phyloP scores from a whole-genome alignment of 1,284 basidiomycete species.

The Puccinia horiana region DNA sequence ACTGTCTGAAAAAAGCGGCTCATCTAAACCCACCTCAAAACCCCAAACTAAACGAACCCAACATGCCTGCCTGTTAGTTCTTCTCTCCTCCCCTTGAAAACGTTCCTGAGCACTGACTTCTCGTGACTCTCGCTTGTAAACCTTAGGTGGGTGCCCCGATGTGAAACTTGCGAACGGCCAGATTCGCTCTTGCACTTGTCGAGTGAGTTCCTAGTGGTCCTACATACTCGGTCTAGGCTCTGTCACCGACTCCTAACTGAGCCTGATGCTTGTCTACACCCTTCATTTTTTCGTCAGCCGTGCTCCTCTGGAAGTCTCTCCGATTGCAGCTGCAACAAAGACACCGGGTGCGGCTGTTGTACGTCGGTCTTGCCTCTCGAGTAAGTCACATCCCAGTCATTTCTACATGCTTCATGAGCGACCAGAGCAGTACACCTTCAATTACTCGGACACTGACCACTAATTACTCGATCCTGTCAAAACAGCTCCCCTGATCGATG shows the following conservation, averaged over 20 bases:
- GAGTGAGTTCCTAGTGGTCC: background rate
- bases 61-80: conserved; percentile 32
- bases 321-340: conserved; percentile 39
- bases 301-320: conserved; percentile 31
- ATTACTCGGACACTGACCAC: no score
- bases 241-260: background rate
- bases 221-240: background rate
- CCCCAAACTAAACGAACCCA: background rate
- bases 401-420: no score
- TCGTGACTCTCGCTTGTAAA: background rate
- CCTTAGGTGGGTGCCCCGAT: conserved; percentile 27
- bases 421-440: background rate
- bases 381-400: conserved; percentile 6
- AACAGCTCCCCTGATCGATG: conserved; percentile 32
- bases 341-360: conserved; percentile 36
- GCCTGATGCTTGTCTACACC: background rate
- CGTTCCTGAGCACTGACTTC: no score
- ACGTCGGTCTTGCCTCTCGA: conserved; percentile 31
- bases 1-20: background rate
- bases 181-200: conserved; percentile 19
- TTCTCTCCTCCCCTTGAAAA: background rate
- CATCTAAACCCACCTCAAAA: no score
- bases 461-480: background rate
- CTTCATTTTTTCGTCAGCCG: no score
- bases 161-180: conserved; percentile 13